Base-by-base conservation (phyloP, 2,329 filamentous ascomycete species). In the Xylariaceae sp. region DNA sequence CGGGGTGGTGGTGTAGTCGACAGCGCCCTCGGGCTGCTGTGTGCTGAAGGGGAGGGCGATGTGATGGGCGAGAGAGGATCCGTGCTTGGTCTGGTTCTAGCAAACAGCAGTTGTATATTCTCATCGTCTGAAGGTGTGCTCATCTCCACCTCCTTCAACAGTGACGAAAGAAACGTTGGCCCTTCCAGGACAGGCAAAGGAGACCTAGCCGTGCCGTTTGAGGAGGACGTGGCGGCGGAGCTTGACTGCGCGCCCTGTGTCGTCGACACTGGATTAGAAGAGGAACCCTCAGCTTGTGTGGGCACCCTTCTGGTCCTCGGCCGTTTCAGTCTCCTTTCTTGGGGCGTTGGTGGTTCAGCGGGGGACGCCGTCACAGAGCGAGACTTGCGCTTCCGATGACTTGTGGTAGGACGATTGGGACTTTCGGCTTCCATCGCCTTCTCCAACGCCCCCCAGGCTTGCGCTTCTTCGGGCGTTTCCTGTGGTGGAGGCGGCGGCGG, bases 371-470 rank as follows among this genome's bases (percentile, higher is more conserved):
- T 88, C 2, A 80, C 75, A 3, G 90, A 95, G 38, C 79, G 76
- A 7, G 78, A 75, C 66, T 90, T 94, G 47, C 91, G 84, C 73
- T 96, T 91, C 53, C 89, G 84, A 47, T 76, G 74, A 55, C 74
- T 78, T 40, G 80, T 71, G 34, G 58, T 53, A 1, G 63, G 45
- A 47, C 63, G 70, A 28, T 72, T 68, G 42, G 78, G 70, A 55
- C 75, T 77, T 57, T 88, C 80, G 16, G 82, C 79, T 55, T 92
- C 87, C 58, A 90, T 82, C 41, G 89, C 91, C 68, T 87, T 89
- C 61, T 97, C 92, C 57, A 97, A 86, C 17, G 89, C 90, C 56
- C 91, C 90, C 94, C 93, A 97, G 4, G 93, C 90, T 52, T 85
- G 80, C 48, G 87, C 79, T 69, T 96, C 91, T 61, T 96, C 91